Conservation (phyloP, 1,284 basidiomycete species). For the Naganishia cerealis region DNA sequence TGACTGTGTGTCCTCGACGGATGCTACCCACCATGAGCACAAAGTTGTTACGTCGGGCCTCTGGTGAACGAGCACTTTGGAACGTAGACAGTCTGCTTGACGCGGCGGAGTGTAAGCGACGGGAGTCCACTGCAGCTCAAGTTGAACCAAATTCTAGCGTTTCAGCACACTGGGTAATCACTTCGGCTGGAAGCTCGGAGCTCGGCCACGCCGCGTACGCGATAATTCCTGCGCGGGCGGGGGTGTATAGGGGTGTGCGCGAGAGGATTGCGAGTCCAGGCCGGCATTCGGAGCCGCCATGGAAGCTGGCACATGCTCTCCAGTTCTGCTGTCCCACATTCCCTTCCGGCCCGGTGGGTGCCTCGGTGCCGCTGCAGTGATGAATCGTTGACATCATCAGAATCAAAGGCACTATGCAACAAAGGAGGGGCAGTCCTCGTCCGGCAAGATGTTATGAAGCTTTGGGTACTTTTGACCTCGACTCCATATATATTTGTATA, state of each 20-base stretch:
- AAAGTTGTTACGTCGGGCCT: no score
- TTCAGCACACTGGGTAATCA: conserved; percentile 3
- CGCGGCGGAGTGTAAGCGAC: not conserved
- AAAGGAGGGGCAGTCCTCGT: no score
- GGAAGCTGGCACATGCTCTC: no score
- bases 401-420: no score
- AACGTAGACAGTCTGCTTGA: not conserved
- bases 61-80: no score
- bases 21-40: no score
- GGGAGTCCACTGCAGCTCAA: not conserved
- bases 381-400: not conserved
- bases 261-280: not conserved
- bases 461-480: no score
- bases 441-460: no score
- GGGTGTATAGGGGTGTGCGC: not conserved
- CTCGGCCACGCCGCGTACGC: not conserved
- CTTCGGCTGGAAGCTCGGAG: conserved; percentile 1
- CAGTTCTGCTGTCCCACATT: no score
- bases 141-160: conserved; percentile 2
- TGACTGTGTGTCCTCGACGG: not conserved
- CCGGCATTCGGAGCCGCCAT: not conserved
- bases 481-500: no score
- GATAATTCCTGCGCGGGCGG: not conserved
- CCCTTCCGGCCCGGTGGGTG: not conserved
- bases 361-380: not conserved